phyloP scores from a whole-genome alignment of 2,329 filamentous ascomycete species.

The Paecilomyces fulvus region DNA sequence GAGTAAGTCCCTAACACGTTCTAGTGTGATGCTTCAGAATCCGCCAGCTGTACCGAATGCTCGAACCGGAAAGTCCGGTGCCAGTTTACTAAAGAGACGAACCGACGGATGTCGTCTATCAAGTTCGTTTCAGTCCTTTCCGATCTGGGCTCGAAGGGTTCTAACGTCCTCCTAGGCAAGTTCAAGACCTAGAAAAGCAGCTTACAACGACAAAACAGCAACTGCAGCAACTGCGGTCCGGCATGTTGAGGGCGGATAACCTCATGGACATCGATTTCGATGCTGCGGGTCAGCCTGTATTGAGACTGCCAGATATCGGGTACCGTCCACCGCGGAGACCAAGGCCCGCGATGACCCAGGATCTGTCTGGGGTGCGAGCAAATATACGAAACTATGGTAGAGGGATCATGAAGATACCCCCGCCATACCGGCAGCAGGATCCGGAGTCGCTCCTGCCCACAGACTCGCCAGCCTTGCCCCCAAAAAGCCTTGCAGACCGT shows the following conservation, averaged over 20 bases:
- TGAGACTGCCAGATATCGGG: conserved; percentile 57
- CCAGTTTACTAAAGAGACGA: conserved; percentile 98
- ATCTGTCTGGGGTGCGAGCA: conserved; percentile 61
- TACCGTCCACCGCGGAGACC: conserved; percentile 57
- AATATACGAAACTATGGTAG: conserved; percentile 67
- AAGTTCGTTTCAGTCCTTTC: conserved; percentile 48
- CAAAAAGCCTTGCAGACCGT: conserved; percentile 60
- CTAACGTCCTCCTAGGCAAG: conserved; percentile 47
- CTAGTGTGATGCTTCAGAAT: conserved; percentile 90
- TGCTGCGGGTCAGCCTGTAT: conserved; percentile 33
- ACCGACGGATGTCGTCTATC: conserved; percentile 96
- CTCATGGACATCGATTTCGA: conserved; percentile 36
- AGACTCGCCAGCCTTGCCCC: conserved; percentile 58
- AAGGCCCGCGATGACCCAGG: conserved; percentile 53
- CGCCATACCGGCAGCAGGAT: conserved; percentile 52
- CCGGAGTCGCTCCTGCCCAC: conserved; percentile 44
- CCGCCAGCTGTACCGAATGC: conserved; percentile 92
- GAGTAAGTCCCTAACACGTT: conserved; percentile 1
- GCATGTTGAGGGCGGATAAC: conserved; percentile 46
- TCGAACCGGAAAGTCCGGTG: conserved; percentile 94
- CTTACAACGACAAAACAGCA: conserved; percentile 71
- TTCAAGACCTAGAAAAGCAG: conserved; percentile 93
- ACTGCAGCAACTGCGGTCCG: conserved; percentile 63
- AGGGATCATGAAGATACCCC: conserved; percentile 72
- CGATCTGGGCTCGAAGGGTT: conserved; percentile 1